These are phyloP conservation scores for Metschnikowia picachoensis DNA, from an alignment of 805 yeast species.

Conservation along the genomic window DNA sequence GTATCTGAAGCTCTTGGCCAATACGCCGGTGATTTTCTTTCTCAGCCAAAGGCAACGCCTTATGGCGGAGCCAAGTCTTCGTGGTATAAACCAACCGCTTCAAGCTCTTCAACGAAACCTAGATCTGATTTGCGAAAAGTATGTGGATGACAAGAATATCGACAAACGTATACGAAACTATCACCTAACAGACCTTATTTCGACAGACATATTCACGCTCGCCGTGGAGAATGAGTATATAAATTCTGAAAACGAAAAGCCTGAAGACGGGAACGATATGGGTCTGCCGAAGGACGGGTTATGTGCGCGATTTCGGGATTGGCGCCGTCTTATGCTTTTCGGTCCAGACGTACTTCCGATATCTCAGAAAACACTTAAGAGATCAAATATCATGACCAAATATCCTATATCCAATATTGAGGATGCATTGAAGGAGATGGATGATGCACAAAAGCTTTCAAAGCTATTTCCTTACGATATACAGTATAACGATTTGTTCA, in stretches of 20 bases:
- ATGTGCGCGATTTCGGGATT: not conserved
- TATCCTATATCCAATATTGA: not conserved
- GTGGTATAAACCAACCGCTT: slow-evolving; percentile 22
- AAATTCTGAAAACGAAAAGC: not conserved
- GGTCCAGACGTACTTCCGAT: not conserved
- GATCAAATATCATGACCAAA: not conserved
- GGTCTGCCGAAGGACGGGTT: not conserved
- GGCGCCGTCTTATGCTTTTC: not conserved
- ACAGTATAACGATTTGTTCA: slow-evolving; percentile 21
- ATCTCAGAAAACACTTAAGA: not conserved
- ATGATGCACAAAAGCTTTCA: slow-evolving; percentile 4
- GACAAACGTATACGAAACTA: slow-evolving; percentile 23
- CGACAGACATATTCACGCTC: slow-evolving; percentile 27
- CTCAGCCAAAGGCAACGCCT: slow-evolving; percentile 27
- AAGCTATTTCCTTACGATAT: slow-evolving; percentile 31
- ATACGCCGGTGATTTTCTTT: slow-evolving; percentile 30
- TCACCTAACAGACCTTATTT: slow-evolving; percentile 29
- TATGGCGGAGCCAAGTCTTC: slow-evolving; percentile 23
- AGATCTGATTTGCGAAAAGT: slow-evolving; percentile 8
- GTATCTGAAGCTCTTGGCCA: slow-evolving; percentile 25
- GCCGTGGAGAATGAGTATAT: slow-evolving; percentile 15
- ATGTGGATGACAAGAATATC: slow-evolving; percentile 1
- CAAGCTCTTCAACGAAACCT: slow-evolving; percentile 14
- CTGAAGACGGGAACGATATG: not conserved
- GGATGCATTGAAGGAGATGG: slow-evolving; percentile 1